Evolutionary conservation across 192 early-diverging fungal genomes (phyloP), one percentile per base, ranked within the genome.

Genomic region (Rhizoclosmatium globosum): DNA sequence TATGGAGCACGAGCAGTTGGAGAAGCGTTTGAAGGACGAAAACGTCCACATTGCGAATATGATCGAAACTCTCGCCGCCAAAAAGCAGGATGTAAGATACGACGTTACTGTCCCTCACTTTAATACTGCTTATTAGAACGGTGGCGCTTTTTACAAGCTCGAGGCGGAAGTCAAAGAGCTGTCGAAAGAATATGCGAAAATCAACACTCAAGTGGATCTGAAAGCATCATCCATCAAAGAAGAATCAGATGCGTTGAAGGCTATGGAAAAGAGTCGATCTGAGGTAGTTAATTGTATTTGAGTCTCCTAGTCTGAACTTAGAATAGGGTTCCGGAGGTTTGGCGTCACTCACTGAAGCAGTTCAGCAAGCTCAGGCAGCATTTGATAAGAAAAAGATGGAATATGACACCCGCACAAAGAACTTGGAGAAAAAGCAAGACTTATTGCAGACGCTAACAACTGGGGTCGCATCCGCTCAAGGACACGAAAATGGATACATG

Each of bases 401-500:
- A 21, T 87, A 89, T 56, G 60, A 82, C 0, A 82, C 92, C 46
- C 82, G 89, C 53, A 84, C 93, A 19, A 86, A 88, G 41, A 86
- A 89, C 64, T 85, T 87, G 2, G 95, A 97, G 19, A 72, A 72
- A 57, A 72, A 72, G 47, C 46, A 72, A 62, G 94, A 97, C 71
- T 87, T 99, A 43, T 81, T 99, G 17, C 94, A 96, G 79, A 96
- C 96, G 3, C 88, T 99, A 39, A 94, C 95, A 1, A 99, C 97
- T 0, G 98, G 98, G 38, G 83, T 99, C 43, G 89, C 97, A 17
- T 91, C 95, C 2, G 91, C 92, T 60, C 95, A 97, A 79, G 96
- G 97, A 4, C 92, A 96, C 50, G 95, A 99, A 71, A 95, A 93
- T 78, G 96, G 98, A 2, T 99, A 97, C 72, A 92, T 96, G 92